These are phyloP conservation scores for Mucor sp. DNA, from an alignment of 371 early-diverging fungal species.

Conservation along the genomic window DNA sequence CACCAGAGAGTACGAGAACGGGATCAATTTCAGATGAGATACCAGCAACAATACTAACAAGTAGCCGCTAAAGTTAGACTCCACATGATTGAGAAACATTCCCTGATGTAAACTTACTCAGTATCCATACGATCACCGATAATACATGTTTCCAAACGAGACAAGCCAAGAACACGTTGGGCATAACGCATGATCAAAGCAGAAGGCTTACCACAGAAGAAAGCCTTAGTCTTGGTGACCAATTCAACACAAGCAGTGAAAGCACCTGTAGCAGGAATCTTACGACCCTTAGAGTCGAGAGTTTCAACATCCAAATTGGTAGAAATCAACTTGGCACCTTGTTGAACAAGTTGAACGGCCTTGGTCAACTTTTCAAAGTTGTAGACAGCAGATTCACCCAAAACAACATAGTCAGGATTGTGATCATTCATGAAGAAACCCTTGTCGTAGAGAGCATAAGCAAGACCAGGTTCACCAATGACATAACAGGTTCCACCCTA, in stretches of 20 bases:
- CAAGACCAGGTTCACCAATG: slow-evolving; percentile 70
- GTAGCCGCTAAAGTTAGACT: background rate
- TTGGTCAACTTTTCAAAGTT: slow-evolving; percentile 66
- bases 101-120: slow-evolving; percentile 32
- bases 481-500: slow-evolving; percentile 61
- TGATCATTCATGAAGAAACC: slow-evolving; percentile 70
- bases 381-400: slow-evolving; percentile 64
- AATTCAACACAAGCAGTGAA: slow-evolving; percentile 64
- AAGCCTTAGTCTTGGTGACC: slow-evolving; percentile 67
- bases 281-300: slow-evolving; percentile 55
- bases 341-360: slow-evolving; percentile 61
- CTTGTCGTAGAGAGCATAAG: slow-evolving; percentile 65
- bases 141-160: slow-evolving; percentile 65
- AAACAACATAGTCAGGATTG: slow-evolving; percentile 68
- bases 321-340: slow-evolving; percentile 64
- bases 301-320: slow-evolving; percentile 72
- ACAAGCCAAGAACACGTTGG: slow-evolving; percentile 57
- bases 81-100: too few relatives aligned
- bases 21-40: slow-evolving; percentile 65
- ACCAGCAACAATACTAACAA: slow-evolving; percentile 53
- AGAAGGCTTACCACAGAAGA: slow-evolving; percentile 70
- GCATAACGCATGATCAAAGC: slow-evolving; percentile 72
- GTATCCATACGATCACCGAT: slow-evolving; percentile 78
- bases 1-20: slow-evolving; percentile 66
- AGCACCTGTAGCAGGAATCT: slow-evolving; percentile 65